Base-by-base conservation (phyloP, 768 basidiomycete species). In the Russula abietina region DNA sequence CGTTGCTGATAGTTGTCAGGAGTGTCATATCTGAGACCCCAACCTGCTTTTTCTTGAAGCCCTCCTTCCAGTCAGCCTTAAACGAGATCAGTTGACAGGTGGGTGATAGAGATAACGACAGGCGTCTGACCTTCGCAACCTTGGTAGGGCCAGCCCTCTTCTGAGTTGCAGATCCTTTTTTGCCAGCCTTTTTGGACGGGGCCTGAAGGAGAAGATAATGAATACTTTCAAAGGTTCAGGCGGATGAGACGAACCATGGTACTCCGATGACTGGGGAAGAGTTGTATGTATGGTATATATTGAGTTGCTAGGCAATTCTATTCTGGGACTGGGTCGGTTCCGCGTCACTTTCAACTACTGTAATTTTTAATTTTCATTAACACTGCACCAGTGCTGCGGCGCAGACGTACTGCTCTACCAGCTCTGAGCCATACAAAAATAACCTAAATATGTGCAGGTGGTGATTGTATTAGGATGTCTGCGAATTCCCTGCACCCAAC, bases 1-100 rank as follows among this genome's bases (percentile, higher is more conserved):
- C 96, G 74, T 99, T 97, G 74, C 91, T 93, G 80, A 98, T 98
- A 55, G 92, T 96, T 26, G 91, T 90, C 61, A 99, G 78, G 65
- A 99, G 78, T 10, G 97, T 99, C 97, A 99, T 99, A 80, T 99
- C 97, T 48, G 92, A 87, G 61, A 99, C 96, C 59, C 97, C 97
- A 65, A 95, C 88, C 75, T 92, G 89, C 78, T 98, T 98, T 87
- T 98, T 99, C 87, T 97, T 97, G 82, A 99, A 99, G 5, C 95
- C 94, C 71, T 98, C 96, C 76, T 96, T 96, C 96, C 96, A 99
- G 73, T 98, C 96, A 54, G 96, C 96, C 95, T 98, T 67, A 58
- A 59, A 52, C 51, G 51, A 55, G 39, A 60, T 28, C 10, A 55
- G 57, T 32, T 54, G 28, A 46, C 28, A 33, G 33, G 9, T 36